A percentile compares a stretch with the other conserved stretches of the same genome.
These are phyloP conservation scores for Basidiobolus meristosporus DNA, from an alignment of 371 early-diverging fungal genomes.

Conservation along the genomic window DNA sequence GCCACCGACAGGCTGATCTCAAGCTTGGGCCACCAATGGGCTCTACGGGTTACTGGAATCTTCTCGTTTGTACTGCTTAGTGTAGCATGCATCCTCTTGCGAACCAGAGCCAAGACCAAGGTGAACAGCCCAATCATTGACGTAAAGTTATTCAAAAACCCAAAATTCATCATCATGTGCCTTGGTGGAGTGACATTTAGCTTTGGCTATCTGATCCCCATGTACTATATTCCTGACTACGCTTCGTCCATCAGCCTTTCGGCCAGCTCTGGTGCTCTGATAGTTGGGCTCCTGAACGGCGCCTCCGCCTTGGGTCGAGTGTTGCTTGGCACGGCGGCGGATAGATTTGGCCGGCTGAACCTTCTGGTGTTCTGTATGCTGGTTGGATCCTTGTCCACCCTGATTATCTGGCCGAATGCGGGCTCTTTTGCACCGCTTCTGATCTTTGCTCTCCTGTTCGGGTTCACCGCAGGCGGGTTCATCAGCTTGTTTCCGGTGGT, in stretches of 20 bases:
- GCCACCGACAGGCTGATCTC: conserved; percentile 25
- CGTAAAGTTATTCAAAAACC: conserved; percentile 10
- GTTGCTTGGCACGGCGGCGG: conserved; percentile 33
- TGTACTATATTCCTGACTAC: conserved; percentile 14
- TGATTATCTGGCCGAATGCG: conserved; percentile 41
- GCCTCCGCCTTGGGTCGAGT: conserved; percentile 43
- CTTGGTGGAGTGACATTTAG: conserved; percentile 8
- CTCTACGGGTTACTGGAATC: conserved; percentile 21
- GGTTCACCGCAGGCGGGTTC: conserved; percentile 28
- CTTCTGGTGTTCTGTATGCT: conserved; percentile 17
- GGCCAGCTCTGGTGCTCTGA: conserved; percentile 15
- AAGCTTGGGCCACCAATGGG: conserved; percentile 23
- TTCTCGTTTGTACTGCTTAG: background rate
- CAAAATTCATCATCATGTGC: conserved; percentile 8
- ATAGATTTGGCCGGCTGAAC: conserved; percentile 39
- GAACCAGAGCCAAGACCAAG: background rate
- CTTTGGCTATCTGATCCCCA: conserved; percentile 10
- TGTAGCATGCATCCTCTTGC: background rate
- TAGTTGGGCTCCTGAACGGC: conserved; percentile 28
- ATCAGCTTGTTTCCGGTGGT: conserved; percentile 20
- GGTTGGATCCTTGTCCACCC: conserved; percentile 20
- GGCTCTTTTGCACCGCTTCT: conserved; percentile 18
- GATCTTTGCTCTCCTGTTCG: conserved; percentile 25
- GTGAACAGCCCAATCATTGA: background rate
- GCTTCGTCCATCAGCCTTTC: conserved; percentile 11